Conservation (phyloP, 2,329 filamentous ascomycete genomes). For the Penicillium sumatraense region DNA sequence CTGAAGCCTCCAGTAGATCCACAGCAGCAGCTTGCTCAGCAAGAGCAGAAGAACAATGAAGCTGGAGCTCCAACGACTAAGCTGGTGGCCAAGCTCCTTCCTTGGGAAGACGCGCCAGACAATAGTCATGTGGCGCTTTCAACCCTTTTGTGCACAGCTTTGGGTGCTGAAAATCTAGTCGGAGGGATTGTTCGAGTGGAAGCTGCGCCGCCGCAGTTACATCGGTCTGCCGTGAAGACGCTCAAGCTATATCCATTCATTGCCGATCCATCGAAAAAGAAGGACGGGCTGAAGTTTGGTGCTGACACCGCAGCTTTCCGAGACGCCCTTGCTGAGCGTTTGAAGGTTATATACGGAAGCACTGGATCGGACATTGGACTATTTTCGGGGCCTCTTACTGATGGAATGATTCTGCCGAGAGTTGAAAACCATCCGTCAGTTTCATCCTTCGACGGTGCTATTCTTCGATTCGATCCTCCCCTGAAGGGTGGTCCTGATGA, state of each 20-base stretch:
- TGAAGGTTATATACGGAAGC: constrained; percentile 72
- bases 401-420: constrained; percentile 78
- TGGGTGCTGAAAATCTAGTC: constrained; percentile 74
- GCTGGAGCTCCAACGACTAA: constrained; percentile 64
- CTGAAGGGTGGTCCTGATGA: constrained; percentile 39
- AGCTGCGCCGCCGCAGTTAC: constrained; percentile 73
- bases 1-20: constrained; percentile 73
- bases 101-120: constrained; percentile 88
- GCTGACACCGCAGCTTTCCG: constrained; percentile 83
- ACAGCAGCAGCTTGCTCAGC: constrained; percentile 69
- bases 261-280: constrained; percentile 57
- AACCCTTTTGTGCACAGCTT: constrained; percentile 71
- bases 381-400: constrained; percentile 82
- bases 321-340: constrained; percentile 72
- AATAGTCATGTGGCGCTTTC: constrained; percentile 81
- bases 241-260: constrained; percentile 84
- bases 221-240: constrained; percentile 66
- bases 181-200: constrained; percentile 89
- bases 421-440: constrained; percentile 59
- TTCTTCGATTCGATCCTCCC: constrained; percentile 76
- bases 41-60: constrained; percentile 59
- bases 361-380: constrained; percentile 63
- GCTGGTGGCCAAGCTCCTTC: constrained; percentile 73
- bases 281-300: constrained; percentile 78
- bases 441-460: constrained; percentile 78